Percentiles rank a stretch among this genome's conserved stretches.
phyloP scores from a whole-genome alignment of 495 filamentous ascomycete genomes.

The Tuber melanosporum region DNA sequence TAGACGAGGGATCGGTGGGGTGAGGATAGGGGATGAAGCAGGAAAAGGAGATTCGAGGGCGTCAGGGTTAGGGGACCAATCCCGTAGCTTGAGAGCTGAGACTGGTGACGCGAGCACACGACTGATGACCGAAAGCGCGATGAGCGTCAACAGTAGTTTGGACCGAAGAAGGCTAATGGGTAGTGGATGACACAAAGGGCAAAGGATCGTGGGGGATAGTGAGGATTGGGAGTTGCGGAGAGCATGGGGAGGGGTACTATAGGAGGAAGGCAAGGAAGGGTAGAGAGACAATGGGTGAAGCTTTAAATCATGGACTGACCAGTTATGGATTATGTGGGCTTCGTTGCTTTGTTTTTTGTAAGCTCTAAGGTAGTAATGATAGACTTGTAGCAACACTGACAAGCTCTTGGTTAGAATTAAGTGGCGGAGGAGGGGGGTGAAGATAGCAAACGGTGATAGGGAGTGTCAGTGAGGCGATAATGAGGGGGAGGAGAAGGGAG shows the following conservation, averaged over 20 bases:
- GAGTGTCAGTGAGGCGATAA: slow-evolving; percentile 7
- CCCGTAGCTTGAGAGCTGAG: neutral
- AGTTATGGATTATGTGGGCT: neutral
- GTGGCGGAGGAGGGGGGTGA: slow-evolving; percentile 2
- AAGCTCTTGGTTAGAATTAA: neutral
- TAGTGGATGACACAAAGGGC: neutral
- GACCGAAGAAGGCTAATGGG: neutral
- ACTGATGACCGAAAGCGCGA: neutral
- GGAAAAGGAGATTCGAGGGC: neutral
- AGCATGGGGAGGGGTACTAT: neutral
- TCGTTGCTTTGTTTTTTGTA: neutral
- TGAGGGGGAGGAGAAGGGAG: slow-evolving; percentile 5
- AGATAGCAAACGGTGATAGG: slow-evolving; percentile 20
- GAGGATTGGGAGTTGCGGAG: neutral
- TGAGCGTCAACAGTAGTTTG: neutral
- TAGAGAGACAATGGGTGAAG: neutral
- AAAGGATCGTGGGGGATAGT: neutral
- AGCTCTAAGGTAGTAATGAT: neutral
- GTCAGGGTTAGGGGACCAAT: slow-evolving; percentile 11
- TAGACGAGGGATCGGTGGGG: slow-evolving; percentile 5
- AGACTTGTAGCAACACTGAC: neutral
- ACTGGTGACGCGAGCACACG: neutral
- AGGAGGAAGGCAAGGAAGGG: neutral
- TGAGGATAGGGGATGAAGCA: neutral
- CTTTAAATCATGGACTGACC: neutral